Evolutionary conservation across 805 yeast genomes (phyloP).

Genomic region (Candida dendrica): DNA sequence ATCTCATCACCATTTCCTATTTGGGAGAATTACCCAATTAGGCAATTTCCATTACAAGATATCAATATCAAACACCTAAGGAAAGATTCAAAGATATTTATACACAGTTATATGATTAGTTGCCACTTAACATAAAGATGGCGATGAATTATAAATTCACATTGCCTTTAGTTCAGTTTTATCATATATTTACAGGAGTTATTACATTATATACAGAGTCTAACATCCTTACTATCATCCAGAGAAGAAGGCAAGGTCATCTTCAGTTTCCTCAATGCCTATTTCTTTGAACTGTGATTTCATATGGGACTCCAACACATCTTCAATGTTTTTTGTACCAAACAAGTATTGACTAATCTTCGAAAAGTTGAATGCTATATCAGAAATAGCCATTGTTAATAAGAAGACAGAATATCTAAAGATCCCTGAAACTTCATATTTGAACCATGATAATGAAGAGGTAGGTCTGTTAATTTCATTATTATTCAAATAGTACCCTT

Average conservation of each 20-base stretch:
- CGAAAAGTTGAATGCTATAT: slow-evolving; percentile 13
- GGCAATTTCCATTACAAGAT: too few species aligned
- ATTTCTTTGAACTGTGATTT: slow-evolving; percentile 16
- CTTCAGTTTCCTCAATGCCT: slow-evolving; percentile 20
- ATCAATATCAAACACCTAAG: too few species aligned
- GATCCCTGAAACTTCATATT: slow-evolving; percentile 1
- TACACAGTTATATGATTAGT: too few species aligned
- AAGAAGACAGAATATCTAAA: slow-evolving; percentile 17
- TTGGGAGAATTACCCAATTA: too few species aligned
- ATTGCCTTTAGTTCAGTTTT: too few species aligned
- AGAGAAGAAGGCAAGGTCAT: slow-evolving; percentile 10
- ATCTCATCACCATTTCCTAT: not conserved
- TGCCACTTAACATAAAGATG: too few species aligned
- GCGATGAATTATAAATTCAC: too few species aligned
- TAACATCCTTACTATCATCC: slow-evolving; percentile 6
- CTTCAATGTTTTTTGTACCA: slow-evolving; percentile 18
- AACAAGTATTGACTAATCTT: slow-evolving; percentile 11
- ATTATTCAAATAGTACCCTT: slow-evolving; percentile 17
- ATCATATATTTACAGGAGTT: not conserved
- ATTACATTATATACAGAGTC: not conserved
- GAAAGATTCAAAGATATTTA: too few species aligned
- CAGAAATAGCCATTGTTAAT: slow-evolving; percentile 13
- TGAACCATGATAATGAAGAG: not conserved
- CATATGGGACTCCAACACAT: slow-evolving; percentile 16
- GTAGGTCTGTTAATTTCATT: slow-evolving; percentile 1